Evolutionary conservation across 225 moss, liverwort and hornwort species (phyloP).

Genomic region (Marchantia polymorpha): DNA sequence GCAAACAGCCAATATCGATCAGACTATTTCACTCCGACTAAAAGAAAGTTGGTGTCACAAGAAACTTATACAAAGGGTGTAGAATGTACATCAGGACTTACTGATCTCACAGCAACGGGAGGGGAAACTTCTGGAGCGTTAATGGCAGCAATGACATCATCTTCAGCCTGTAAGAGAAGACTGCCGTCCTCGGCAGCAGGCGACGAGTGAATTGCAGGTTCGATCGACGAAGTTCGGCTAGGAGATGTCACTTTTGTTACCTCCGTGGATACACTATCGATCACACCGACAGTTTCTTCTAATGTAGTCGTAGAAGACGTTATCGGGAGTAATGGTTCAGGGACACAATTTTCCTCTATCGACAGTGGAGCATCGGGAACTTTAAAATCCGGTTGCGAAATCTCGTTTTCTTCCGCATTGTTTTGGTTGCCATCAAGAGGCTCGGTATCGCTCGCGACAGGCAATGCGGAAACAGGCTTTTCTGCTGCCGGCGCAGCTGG

Average conservation of each 20-base stretch:
- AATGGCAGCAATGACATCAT: not conserved
- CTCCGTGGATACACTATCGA: not conserved
- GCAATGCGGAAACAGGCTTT: conserved; percentile 5
- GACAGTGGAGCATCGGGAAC: not conserved
- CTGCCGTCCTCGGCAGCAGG: not conserved
- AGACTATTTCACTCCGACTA: no score
- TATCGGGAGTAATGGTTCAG: not conserved
- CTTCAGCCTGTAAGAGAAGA: not conserved
- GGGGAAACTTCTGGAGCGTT: not conserved
- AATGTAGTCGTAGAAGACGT: not conserved
- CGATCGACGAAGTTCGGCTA: not conserved
- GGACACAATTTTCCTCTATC: not conserved
- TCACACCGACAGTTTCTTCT: not conserved
- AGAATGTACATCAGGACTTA: not conserved
- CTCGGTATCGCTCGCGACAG: not conserved
- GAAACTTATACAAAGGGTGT: no score
- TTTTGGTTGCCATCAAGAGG: not conserved
- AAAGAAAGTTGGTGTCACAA: no score
- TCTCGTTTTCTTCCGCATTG: not conserved
- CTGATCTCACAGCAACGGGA: conserved; percentile 24
- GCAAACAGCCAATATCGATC: no score
- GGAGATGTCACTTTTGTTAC: not conserved
- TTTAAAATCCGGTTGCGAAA: not conserved
- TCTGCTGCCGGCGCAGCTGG: not conserved
- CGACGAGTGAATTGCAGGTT: not conserved